Base-by-base conservation (phyloP, 345 rosid species). In the Schrenkiella parvula region DNA sequence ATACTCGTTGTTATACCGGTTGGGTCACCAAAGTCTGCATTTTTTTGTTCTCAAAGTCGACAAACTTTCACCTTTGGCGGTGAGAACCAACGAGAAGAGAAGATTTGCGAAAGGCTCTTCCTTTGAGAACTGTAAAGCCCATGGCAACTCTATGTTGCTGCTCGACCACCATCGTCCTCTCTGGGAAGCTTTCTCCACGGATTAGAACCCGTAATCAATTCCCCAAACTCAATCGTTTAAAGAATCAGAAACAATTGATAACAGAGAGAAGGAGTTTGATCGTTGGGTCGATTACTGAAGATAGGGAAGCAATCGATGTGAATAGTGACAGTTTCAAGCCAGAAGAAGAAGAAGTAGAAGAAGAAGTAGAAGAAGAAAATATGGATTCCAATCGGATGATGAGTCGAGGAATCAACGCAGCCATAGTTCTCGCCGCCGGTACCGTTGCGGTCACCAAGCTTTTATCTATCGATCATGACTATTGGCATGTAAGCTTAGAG, bases 381-480 rank as follows among this genome's bases (percentile, higher is more conserved):
- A 71, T 25, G 6, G 74, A 77, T 13, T 10, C 64, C 6, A 82
- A 82, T 43, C 81, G 80, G 81, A 8, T 86, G 39, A 44, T 82
- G 12, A 75, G 88, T 68, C 80, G 83, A 74, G 85, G 84, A 37
- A 81, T 89, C 57, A 93, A 88, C 73, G 97, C 97, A 42, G 59
- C 86, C 47, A 81, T 87, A 77, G 98, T 93, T 67, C 88, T 93
- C 64, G 93, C 90, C 3, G 81, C 80, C 55, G 98, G 98, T 21
- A 85, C 97, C 5, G 50, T 90, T 71, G 89, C 92, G 2, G 88
- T 93, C 34, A 78, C 92, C 54, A 90, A 66, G 84, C 72, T 93
- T 78, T 87, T 90, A 55, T 84, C 88, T 0, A 78, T 93, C 58
- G 98, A 93, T 80, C 92, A 84, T 80, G 98, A 93, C 76, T 93